A percentile compares a stretch with the other conserved stretches of the same genome.
phyloP scores from a whole-genome alignment of 768 basidiomycete species.

The Cystofilobasidium bisporidii region DNA sequence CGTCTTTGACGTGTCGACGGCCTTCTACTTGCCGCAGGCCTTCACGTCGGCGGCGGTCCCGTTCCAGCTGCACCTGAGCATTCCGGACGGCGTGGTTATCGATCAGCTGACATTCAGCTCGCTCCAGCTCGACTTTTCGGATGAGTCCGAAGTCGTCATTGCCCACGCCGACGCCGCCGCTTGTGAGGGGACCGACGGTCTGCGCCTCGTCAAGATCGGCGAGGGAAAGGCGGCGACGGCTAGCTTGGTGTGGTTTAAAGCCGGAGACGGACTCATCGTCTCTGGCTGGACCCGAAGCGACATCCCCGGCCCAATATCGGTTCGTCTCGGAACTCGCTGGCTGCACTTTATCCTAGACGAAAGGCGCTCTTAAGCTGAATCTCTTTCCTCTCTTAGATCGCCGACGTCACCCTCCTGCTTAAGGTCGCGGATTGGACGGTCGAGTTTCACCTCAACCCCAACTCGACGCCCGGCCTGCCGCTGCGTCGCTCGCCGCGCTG shows the following conservation, averaged over 20 bases:
- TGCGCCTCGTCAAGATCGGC: constrained; percentile 47
- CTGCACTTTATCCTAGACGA: not conserved
- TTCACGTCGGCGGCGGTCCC: constrained; percentile 54
- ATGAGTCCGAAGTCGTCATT: constrained; percentile 46
- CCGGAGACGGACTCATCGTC: constrained; percentile 49
- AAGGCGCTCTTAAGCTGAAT: not conserved
- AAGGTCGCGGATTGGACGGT: constrained; percentile 59
- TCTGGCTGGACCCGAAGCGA: constrained; percentile 52
- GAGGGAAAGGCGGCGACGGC: constrained; percentile 39
- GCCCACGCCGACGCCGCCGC: constrained; percentile 40
- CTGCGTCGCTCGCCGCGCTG: constrained; percentile 43
- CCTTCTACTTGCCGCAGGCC: constrained; percentile 63
- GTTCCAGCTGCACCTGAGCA: constrained; percentile 63
- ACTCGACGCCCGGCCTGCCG: constrained; percentile 33
- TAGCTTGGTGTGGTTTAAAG: constrained; percentile 53
- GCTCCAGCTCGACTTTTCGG: constrained; percentile 54
- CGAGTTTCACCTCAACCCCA: constrained; percentile 51
- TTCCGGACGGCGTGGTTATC: constrained; percentile 48
- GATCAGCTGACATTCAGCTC: constrained; percentile 55
- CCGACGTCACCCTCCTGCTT: constrained; percentile 35
- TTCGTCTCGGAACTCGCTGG: constrained; percentile 39
- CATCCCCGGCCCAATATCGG: constrained; percentile 44
- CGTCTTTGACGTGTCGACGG: constrained; percentile 55
- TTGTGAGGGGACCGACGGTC: not conserved
- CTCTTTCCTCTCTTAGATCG: constrained; percentile 26